Percentiles rank a stretch among this genome's conserved stretches.
These are phyloP conservation scores for Oryza coarctata DNA, from an alignment of 176 grass and related monocot species.

Conservation along the genomic window DNA sequence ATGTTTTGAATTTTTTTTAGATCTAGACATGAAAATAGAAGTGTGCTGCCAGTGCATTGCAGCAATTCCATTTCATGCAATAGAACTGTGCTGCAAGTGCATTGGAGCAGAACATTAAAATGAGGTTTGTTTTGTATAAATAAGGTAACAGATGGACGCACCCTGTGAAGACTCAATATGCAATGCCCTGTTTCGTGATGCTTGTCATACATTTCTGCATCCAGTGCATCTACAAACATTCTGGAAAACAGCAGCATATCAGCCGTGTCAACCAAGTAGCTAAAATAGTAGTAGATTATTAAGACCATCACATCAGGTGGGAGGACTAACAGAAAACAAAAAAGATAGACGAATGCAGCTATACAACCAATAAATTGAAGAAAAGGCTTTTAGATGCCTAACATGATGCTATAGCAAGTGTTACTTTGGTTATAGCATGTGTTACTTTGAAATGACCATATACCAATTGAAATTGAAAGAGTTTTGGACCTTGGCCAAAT, in stretches of 20 bases:
- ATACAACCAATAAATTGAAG: not conserved
- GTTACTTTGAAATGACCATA: not conserved
- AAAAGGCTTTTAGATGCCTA: not conserved
- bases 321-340: not conserved
- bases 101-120: slow-evolving; percentile 2
- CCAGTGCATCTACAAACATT: slow-evolving; percentile 91
- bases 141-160: slow-evolving; percentile 30
- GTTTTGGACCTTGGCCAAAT: not conserved
- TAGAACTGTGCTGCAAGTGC: not conserved
- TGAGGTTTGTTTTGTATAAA: slow-evolving; percentile 21
- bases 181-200: slow-evolving; percentile 75
- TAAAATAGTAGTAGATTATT: not conserved
- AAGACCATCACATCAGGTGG: not conserved
- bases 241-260: slow-evolving; percentile 51
- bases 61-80: not conserved
- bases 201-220: slow-evolving; percentile 77
- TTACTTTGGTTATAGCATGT: slow-evolving; percentile 1
- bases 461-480: not conserved
- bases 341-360: not conserved
- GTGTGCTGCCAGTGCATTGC: not conserved
- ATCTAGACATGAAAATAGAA: not conserved
- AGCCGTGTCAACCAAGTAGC: slow-evolving; percentile 23
- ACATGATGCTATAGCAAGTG: not conserved
- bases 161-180: slow-evolving; percentile 72
- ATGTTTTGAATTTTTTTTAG: not conserved